Base-by-base conservation (phyloP, 768 basidiomycete species). In the Mycena epipterygia region DNA sequence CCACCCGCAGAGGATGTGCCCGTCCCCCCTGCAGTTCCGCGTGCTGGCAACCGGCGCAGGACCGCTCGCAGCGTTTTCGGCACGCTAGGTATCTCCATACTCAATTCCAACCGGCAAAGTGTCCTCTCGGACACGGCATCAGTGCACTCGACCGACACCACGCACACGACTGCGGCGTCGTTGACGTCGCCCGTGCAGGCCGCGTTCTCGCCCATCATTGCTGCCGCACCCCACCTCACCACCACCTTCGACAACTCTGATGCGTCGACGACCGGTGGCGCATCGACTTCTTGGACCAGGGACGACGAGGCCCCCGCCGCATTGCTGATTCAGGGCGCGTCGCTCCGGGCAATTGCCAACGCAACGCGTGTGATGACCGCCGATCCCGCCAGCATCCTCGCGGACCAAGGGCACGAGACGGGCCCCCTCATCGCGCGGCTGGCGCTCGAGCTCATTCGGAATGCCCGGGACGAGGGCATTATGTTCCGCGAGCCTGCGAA, bases 301-400 rank as follows among this genome's bases (percentile, higher is more conserved):
- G 73, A 81, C 1, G 81, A 83, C 29, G 70, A 71, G 14, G 71
- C 77, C 5, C 76, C 76, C 2, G 56, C 77, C 11, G 7, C 57
- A 32, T 52, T 57, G 13, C 63, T 81, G 9, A 78, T 78, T 9
- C 94, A 95, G 75, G 92, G 93, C 1, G 79, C 90, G 0, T 88
- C 93, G 0, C 77, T 96, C 2, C 89, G 89, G 8, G 95, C 95
- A 2, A 94, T 96, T 63, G 87, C 89, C 21, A 91, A 95, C 63
- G 94, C 95, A 1, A 95, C 92, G 1, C 89, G 95, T 4, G 91
- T 95, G n/a, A 95, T 96, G 94, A 93, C 93, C 0, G 85, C 89
- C 3, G 93, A 93, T 73, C 87, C 94, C 0, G 83, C 87, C 16
- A 94, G 93, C 72, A 89, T 96, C 64, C 86, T 96, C 13, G 86